Percentiles rank a stretch among this genome's conserved stretches.
phyloP scores from a whole-genome alignment of 2,329 filamentous ascomycete species.

The Sclerotinia sclerotiorum region DNA sequence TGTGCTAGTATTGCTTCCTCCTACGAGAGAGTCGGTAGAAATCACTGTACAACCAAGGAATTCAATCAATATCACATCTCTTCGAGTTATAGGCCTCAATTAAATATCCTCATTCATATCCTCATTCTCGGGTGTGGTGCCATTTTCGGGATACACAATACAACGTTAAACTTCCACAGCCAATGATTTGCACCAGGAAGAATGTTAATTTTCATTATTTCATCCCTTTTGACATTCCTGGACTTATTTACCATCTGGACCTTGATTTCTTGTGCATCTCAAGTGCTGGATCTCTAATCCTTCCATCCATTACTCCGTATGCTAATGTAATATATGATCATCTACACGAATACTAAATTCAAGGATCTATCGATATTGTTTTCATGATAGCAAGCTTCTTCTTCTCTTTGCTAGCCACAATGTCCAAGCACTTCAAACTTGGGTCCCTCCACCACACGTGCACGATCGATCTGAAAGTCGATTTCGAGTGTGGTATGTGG shows the following conservation, averaged over 20 bases:
- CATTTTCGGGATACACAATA: conserved; percentile 13
- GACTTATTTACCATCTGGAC: neutral
- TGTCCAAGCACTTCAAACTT: neutral
- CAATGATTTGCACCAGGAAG: neutral
- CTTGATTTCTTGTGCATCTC: conserved; percentile 9
- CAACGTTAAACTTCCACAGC: neutral
- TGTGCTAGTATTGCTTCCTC: neutral
- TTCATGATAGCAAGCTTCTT: neutral
- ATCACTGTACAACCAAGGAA: neutral
- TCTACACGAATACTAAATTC: neutral
- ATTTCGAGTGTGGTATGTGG: neutral
- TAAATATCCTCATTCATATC: neutral
- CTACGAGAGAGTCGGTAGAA: neutral
- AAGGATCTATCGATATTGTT: no score
- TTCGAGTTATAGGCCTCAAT: neutral
- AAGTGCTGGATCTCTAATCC: neutral
- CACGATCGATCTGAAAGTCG: neutral
- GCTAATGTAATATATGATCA: neutral
- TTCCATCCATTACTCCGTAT: no score
- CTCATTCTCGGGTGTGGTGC: conserved; percentile 1
- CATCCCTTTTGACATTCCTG: conserved; percentile 2
- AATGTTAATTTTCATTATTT: neutral
- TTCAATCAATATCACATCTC: neutral
- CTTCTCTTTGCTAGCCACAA: neutral
- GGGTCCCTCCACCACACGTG: neutral